phyloP scores from a whole-genome alignment of 2,329 filamentous ascomycete genomes.

The Alternaria alternata region DNA sequence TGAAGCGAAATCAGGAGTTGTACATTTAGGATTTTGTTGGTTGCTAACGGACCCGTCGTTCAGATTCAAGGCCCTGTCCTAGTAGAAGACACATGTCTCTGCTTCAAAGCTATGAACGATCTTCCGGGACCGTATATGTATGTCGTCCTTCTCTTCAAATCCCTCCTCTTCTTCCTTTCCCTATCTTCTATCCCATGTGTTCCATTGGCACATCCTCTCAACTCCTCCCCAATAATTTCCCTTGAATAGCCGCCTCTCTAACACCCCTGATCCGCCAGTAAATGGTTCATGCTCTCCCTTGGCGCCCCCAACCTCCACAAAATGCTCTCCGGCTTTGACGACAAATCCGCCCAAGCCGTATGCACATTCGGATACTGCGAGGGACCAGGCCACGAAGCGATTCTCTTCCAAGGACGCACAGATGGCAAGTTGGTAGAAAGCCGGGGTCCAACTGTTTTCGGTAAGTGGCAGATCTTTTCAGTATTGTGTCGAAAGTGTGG shows the following conservation, averaged over 20 bases:
- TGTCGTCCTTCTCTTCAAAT: slow-evolving; percentile 38
- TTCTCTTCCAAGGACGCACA: slow-evolving; percentile 92
- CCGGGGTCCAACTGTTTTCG: slow-evolving; percentile 82
- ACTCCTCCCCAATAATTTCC: neutral
- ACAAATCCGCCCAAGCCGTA: slow-evolving; percentile 91
- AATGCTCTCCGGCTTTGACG: slow-evolving; percentile 83
- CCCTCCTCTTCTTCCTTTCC: neutral
- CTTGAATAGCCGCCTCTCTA: neutral
- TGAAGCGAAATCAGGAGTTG: neutral
- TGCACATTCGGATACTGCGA: slow-evolving; percentile 94
- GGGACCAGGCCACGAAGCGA: slow-evolving; percentile 82
- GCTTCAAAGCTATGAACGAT: slow-evolving; percentile 89
- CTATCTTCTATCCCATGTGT: no score
- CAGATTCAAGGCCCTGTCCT: slow-evolving; percentile 87
- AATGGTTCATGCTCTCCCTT: slow-evolving; percentile 88
- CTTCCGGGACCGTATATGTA: slow-evolving; percentile 97
- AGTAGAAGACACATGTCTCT: slow-evolving; percentile 94
- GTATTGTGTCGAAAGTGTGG: neutral
- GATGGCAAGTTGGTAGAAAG: slow-evolving; percentile 84
- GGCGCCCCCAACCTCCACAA: slow-evolving; percentile 90
- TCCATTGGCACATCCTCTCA: no score
- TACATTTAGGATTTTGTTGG: neutral
- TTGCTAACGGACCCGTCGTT: neutral
- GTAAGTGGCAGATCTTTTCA: slow-evolving; percentile 59
- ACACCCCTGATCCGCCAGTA: slow-evolving; percentile 62